Conservation (phyloP, 208 protist genomes). For the Trypanosoma platydactyli region DNA sequence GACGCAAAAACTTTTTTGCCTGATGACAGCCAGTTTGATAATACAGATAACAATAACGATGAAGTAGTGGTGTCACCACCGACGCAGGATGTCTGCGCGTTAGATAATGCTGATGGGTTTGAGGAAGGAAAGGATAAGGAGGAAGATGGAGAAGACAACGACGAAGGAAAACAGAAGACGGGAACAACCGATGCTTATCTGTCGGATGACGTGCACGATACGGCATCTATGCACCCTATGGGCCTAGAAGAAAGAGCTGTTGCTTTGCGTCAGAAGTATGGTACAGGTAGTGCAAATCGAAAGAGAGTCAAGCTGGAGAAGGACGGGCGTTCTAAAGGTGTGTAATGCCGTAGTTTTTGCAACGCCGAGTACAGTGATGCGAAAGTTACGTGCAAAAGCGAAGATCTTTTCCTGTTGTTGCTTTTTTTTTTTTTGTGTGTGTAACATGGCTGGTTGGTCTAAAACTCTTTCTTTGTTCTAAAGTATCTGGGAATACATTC, state of each 20-base stretch:
- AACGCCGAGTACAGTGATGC: not conserved
- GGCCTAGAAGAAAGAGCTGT: constrained; percentile 28
- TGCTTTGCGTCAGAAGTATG: constrained; percentile 49
- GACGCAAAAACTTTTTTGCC: constrained; percentile 12
- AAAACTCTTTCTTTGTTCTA: too few relatives aligned
- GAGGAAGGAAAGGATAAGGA: constrained; percentile 4
- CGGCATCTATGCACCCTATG: constrained; percentile 8
- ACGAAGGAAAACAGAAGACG: not conserved
- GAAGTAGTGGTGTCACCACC: too few relatives aligned
- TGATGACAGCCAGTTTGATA: constrained; percentile 8
- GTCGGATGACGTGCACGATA: not conserved
- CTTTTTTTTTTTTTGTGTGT: too few relatives aligned
- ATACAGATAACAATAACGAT: constrained; percentile 10
- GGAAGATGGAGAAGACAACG: not conserved
- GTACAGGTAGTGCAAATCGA: constrained; percentile 44
- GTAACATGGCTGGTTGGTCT: too few relatives aligned
- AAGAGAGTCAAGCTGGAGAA: constrained; percentile 31
- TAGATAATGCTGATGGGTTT: not conserved
- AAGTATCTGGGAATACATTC: too few relatives aligned
- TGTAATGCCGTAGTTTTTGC: not conserved
- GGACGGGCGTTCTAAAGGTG: not conserved
- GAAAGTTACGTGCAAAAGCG: too few relatives aligned
- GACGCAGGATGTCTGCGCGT: not conserved
- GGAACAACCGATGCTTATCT: not conserved
- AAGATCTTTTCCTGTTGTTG: too few relatives aligned